phyloP scores from a whole-genome alignment of 495 filamentous ascomycete genomes.

The Aspergillus campestris region DNA sequence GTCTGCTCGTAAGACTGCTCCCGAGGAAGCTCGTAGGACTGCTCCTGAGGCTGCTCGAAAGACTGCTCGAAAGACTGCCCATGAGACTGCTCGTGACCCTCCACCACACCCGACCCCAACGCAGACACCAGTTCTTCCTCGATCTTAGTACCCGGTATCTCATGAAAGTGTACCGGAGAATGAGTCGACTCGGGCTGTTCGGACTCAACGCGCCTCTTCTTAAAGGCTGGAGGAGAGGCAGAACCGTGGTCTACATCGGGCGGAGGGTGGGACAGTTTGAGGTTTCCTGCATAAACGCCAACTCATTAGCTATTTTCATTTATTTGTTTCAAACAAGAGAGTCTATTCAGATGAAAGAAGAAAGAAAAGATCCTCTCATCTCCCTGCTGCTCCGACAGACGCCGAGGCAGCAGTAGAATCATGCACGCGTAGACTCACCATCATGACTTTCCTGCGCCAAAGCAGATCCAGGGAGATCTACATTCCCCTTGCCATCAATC shows the following conservation, averaged over 20 bases:
- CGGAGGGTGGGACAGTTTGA: slow-evolving; percentile 25
- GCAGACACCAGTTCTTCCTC: slow-evolving; percentile 36
- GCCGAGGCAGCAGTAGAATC: background rate
- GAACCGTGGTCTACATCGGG: slow-evolving; percentile 27
- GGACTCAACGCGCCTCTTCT: slow-evolving; percentile 35
- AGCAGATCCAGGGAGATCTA: slow-evolving; percentile 24
- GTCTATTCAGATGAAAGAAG: background rate
- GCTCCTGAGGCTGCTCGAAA: too few relatives aligned
- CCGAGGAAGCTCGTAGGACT: too few relatives aligned
- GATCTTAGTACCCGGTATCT: slow-evolving; percentile 28
- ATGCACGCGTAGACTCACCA: slow-evolving; percentile 24
- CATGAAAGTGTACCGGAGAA: slow-evolving; percentile 3
- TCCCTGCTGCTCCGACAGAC: background rate
- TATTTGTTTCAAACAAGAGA: background rate
- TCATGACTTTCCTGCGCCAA: slow-evolving; percentile 18
- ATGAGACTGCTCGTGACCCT: slow-evolving; percentile 3
- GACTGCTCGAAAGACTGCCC: too few relatives aligned
- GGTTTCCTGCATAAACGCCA: slow-evolving; percentile 8
- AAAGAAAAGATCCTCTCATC: background rate
- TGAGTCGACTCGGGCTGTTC: slow-evolving; percentile 9
- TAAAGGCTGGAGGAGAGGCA: slow-evolving; percentile 30
- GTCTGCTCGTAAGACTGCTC: too few relatives aligned
- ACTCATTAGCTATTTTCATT: background rate
- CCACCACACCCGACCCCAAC: slow-evolving; percentile 23
- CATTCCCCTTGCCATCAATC: slow-evolving; percentile 23